A percentile compares a stretch with the other conserved stretches of the same genome.
phyloP scores from a whole-genome alignment of 1,284 basidiomycete species.

The Ganoderma lucidum region DNA sequence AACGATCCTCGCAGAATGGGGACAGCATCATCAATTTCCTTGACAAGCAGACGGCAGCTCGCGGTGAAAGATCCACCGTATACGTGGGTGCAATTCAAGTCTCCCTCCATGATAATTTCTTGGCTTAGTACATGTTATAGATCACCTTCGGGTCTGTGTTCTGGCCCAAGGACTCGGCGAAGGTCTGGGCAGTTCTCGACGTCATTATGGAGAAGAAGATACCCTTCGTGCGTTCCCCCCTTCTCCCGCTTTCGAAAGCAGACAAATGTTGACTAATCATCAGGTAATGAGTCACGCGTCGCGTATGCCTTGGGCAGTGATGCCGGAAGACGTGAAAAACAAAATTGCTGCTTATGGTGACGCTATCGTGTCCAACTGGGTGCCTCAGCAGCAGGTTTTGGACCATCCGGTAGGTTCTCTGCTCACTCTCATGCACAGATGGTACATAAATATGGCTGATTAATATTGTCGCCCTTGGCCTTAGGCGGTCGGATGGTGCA shows the following conservation, averaged over 20 bases:
- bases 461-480: background rate
- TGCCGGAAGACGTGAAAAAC: background rate
- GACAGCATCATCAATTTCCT: constrained; percentile 28
- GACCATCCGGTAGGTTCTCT: constrained; percentile 9
- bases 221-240: constrained; percentile 27
- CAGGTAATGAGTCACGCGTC: constrained; percentile 3
- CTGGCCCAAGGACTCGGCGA: constrained; percentile 26
- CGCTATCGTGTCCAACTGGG: constrained; percentile 13
- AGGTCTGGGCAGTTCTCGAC: constrained; percentile 27
- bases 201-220: constrained; percentile 27
- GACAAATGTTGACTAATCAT: background rate
- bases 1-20: constrained; percentile 2
- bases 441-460: background rate
- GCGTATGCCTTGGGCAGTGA: background rate
- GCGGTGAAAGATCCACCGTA: constrained; percentile 31
- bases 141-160: constrained; percentile 31
- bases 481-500: background rate
- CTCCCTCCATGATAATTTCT: too few species aligned
- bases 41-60: constrained; percentile 19
- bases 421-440: background rate
- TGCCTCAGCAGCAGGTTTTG: constrained; percentile 15
- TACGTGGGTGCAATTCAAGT: constrained; percentile 27
- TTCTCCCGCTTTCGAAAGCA: too few species aligned
- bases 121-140: constrained; percentile 4
- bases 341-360: constrained; percentile 8